These are phyloP conservation scores for Helicocarpus griseus DNA, from an alignment of 2,329 filamentous ascomycete genomes.

Conservation along the genomic window DNA sequence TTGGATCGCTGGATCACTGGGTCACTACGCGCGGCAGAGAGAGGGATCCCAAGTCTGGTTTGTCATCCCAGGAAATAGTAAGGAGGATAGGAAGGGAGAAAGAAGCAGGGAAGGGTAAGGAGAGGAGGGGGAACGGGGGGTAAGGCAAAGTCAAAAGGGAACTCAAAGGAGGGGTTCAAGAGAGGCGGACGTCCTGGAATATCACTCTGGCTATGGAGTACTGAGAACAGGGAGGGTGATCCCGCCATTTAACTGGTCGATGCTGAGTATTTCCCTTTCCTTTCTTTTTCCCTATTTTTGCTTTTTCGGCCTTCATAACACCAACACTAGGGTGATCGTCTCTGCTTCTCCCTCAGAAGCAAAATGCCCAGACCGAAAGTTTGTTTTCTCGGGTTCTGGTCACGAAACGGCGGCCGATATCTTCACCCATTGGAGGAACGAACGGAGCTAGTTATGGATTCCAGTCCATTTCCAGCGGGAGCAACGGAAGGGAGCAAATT, in stretches of 20 bases:
- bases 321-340: not conserved
- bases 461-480: not conserved
- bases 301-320: not conserved
- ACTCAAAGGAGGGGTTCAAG: not conserved
- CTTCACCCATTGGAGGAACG: not conserved
- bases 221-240: not conserved
- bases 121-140: not conserved
- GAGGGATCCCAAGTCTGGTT: not conserved
- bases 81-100: not conserved
- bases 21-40: not conserved
- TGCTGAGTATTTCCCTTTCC: not conserved
- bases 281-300: not conserved
- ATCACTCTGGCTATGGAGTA: not conserved
- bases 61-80: not conserved
- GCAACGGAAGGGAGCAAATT: not conserved
- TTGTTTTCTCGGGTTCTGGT: not conserved
- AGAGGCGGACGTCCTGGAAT: not conserved
- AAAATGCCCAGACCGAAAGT: not conserved
- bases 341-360: not conserved
- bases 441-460: not conserved
- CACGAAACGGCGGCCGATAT: slow-evolving; percentile 1
- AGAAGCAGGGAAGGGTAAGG: not conserved
- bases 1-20: not conserved
- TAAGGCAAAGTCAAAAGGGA: not conserved
- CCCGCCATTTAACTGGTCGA: slow-evolving; percentile 1